phyloP scores from a whole-genome alignment of 371 early-diverging fungal species.

The Mucor plumbeus region DNA sequence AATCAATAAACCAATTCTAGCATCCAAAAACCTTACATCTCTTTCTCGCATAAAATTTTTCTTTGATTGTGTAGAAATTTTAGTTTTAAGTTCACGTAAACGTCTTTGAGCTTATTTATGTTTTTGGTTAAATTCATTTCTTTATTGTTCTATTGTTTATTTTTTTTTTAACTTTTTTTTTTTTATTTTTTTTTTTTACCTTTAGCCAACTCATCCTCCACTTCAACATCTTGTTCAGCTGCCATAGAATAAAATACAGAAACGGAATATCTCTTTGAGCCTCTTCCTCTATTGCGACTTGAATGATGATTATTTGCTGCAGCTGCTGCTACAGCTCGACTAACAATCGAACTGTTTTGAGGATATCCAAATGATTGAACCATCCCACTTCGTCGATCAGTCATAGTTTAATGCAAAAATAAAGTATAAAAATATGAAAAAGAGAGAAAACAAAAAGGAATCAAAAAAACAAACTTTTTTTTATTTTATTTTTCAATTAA shows the following conservation, averaged over 20 bases:
- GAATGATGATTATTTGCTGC: slow-evolving; percentile 54
- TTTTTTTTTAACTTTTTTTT: too few relatives aligned
- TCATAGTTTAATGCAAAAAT: slow-evolving; percentile 20
- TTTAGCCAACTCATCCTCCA: slow-evolving; percentile 89
- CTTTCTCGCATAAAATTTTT: slow-evolving; percentile 94
- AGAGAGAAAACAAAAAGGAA: neutral
- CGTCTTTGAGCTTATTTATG: slow-evolving; percentile 73
- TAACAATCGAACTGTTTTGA: slow-evolving; percentile 40
- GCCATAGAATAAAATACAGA: slow-evolving; percentile 93
- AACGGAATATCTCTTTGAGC: slow-evolving; percentile 82
- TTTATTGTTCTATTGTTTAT: neutral
- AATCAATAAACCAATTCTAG: slow-evolving; percentile 90
- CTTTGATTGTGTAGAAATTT: slow-evolving; percentile 93
- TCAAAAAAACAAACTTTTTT: neutral
- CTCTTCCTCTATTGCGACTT: slow-evolving; percentile 38
- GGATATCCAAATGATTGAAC: slow-evolving; percentile 55
- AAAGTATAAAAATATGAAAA: neutral
- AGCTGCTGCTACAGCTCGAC: slow-evolving; percentile 54
- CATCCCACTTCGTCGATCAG: slow-evolving; percentile 47
- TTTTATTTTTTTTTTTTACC: slow-evolving; percentile 21
- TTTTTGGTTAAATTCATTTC: neutral
- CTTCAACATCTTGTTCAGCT: slow-evolving; percentile 91
- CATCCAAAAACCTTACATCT: slow-evolving; percentile 93
- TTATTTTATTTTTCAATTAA: slow-evolving; percentile 3
- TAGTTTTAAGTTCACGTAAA: slow-evolving; percentile 84